Percentiles rank a stretch among this genome's conserved stretches.
Conservation (phyloP, 169 alveolate species). For the Cyclospora cayetanensis region DNA sequence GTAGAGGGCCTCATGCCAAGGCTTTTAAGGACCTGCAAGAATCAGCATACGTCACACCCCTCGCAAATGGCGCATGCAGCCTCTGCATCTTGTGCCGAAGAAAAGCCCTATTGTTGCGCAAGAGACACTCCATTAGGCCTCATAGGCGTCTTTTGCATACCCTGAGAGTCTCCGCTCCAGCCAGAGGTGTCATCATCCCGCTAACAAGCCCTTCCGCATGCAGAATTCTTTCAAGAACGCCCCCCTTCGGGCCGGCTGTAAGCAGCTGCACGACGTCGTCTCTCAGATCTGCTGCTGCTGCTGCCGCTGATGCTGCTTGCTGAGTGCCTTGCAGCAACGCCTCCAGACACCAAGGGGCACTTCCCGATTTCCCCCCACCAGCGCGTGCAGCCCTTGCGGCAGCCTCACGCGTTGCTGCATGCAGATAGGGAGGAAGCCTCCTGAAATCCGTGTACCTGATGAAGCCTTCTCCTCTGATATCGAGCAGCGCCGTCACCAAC, state of each 20-base stretch:
- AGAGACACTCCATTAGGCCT: too few species aligned
- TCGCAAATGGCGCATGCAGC: too few species aligned
- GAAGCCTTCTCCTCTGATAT: background rate
- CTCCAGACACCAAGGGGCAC: slow-evolving; percentile 22
- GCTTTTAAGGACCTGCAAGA: slow-evolving; percentile 28
- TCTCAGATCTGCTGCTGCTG: slow-evolving; percentile 43
- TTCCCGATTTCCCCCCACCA: background rate
- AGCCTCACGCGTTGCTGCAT: slow-evolving; percentile 61
- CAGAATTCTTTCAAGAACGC: background rate
- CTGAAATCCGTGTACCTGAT: slow-evolving; percentile 7
- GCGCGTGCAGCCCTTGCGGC: slow-evolving; percentile 20
- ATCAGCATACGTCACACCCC: too few species aligned
- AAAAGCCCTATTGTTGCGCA: too few species aligned
- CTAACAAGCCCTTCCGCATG: background rate
- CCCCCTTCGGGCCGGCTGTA: slow-evolving; percentile 9
- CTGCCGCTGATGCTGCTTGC: background rate
- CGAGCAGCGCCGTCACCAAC: slow-evolving; percentile 15
- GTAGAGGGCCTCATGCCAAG: slow-evolving; percentile 18
- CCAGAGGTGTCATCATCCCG: background rate
- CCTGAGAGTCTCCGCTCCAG: slow-evolving; percentile 18
- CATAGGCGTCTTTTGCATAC: too few species aligned
- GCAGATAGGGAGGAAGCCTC: slow-evolving; percentile 36
- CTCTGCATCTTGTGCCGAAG: too few species aligned
- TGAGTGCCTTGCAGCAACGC: slow-evolving; percentile 2
- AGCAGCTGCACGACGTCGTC: slow-evolving; percentile 41